Conservation (phyloP, 169 alveolate species). For the Plasmodium vinckei region DNA sequence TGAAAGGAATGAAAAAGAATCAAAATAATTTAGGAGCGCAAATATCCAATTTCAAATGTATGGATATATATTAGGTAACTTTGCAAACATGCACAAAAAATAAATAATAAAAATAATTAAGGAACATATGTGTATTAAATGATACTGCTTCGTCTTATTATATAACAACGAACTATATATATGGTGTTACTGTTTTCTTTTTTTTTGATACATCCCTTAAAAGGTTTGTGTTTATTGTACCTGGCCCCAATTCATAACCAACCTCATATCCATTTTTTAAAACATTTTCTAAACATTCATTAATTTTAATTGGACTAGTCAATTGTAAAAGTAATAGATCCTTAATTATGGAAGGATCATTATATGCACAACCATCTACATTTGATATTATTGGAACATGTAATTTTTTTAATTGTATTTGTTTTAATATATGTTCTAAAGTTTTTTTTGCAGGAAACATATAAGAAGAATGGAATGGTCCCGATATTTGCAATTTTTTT, state of each 20-base stretch:
- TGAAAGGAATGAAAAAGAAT: too few relatives aligned
- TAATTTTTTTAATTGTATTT: conserved; percentile 47
- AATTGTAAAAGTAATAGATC: conserved; percentile 76
- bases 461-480: conserved; percentile 79
- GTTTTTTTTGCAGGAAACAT: conserved; percentile 80
- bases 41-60: too few relatives aligned
- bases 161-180: conserved; percentile 7
- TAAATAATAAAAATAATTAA: too few relatives aligned
- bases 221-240: conserved; percentile 73
- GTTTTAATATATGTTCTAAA: conserved; percentile 54
- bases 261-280: conserved; percentile 69
- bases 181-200: conserved; percentile 47
- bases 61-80: too few relatives aligned
- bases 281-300: conserved; percentile 47
- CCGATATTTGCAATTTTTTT: conserved; percentile 75
- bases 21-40: too few relatives aligned
- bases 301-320: conserved; percentile 77
- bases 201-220: conserved; percentile 73
- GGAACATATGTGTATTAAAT: too few relatives aligned
- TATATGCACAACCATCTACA: conserved; percentile 80
- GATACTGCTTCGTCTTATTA: too few relatives aligned
- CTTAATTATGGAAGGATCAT: conserved; percentile 77
- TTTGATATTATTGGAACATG: conserved; percentile 78
- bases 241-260: conserved; percentile 81
- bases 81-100: too few relatives aligned